These are phyloP conservation scores for Hapsidospora chrysogenum DNA, from an alignment of 495 filamentous ascomycete genomes.

Conservation along the genomic window DNA sequence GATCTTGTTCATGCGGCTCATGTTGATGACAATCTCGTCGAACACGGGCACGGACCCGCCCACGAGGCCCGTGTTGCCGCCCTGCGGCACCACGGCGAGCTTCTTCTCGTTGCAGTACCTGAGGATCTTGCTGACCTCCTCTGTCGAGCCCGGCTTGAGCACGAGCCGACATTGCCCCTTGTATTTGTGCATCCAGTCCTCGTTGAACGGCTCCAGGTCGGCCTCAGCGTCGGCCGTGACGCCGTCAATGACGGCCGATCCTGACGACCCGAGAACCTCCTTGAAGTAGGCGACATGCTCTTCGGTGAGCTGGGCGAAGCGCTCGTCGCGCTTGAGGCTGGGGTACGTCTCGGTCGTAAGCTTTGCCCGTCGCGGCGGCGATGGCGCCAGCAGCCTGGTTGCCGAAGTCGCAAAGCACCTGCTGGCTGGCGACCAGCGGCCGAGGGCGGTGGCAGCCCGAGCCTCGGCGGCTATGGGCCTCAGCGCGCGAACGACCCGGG, in stretches of 20 bases:
- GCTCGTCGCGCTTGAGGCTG: constrained; percentile 57
- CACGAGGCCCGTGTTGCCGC: constrained; percentile 89
- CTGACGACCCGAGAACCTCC: constrained; percentile 50
- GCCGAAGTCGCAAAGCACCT: constrained; percentile 20
- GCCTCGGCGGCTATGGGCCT: not conserved
- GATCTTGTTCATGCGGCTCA: constrained; percentile 76
- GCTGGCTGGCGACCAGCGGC: not conserved
- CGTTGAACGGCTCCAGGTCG: constrained; percentile 86
- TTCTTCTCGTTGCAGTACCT: constrained; percentile 84
- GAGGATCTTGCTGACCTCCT: constrained; percentile 75
- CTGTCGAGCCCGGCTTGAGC: constrained; percentile 63
- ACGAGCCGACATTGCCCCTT: constrained; percentile 77
- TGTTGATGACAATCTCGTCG: constrained; percentile 91
- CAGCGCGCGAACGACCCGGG: not conserved
- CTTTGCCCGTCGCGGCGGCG: constrained; percentile 34
- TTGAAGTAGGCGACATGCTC: constrained; percentile 75
- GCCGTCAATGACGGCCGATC: constrained; percentile 71
- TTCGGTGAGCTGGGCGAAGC: constrained; percentile 49
- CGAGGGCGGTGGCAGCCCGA: not conserved
- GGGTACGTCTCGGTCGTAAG: constrained; percentile 80
- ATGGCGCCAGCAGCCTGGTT: constrained; percentile 11
- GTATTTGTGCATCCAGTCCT: constrained; percentile 99
- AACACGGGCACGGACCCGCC: constrained; percentile 92
- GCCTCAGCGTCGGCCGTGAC: constrained; percentile 47
- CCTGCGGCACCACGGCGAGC: constrained; percentile 93